A percentile compares a stretch with the other conserved stretches of the same genome.
Conservation (phyloP, 345 rosid genomes). For the Viola odorata region DNA sequence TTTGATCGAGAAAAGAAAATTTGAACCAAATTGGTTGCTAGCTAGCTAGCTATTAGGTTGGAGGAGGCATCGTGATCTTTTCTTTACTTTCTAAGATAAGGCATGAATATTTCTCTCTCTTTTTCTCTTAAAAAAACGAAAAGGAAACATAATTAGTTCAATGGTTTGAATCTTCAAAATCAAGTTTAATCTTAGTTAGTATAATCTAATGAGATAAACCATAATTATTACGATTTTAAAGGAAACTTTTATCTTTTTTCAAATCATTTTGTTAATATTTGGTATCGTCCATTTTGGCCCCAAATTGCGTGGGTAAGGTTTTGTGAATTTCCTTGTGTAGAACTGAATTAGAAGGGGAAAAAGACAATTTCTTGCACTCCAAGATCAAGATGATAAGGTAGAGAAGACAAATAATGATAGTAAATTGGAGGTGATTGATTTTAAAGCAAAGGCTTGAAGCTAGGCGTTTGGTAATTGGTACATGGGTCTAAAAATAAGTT, state of each 20-base stretch:
- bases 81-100: slow-evolving; percentile 35
- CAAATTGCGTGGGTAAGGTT: slow-evolving; percentile 3
- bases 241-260: neutral
- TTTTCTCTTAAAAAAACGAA: neutral
- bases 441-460: neutral
- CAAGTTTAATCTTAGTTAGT: slow-evolving; percentile 8
- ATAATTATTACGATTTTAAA: neutral
- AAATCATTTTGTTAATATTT: neutral
- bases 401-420: neutral
- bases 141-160: slow-evolving; percentile 10
- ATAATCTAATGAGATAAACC: neutral
- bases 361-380: too few species aligned
- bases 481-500: too few species aligned
- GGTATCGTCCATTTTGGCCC: neutral
- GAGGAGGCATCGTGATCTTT: slow-evolving; percentile 17
- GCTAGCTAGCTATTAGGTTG: slow-evolving; percentile 35
- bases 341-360: too few species aligned
- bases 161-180: slow-evolving; percentile 20
- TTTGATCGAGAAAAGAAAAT: neutral
- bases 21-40: slow-evolving; percentile 14
- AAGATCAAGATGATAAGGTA: neutral
- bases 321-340: too few species aligned
- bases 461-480: neutral
- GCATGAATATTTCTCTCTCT: too few species aligned
- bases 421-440: neutral